Percentiles rank a stretch among this genome's conserved stretches.
Evolutionary conservation across 1,284 basidiomycete genomes (phyloP).

Genomic region (Leccinum fallax): DNA sequence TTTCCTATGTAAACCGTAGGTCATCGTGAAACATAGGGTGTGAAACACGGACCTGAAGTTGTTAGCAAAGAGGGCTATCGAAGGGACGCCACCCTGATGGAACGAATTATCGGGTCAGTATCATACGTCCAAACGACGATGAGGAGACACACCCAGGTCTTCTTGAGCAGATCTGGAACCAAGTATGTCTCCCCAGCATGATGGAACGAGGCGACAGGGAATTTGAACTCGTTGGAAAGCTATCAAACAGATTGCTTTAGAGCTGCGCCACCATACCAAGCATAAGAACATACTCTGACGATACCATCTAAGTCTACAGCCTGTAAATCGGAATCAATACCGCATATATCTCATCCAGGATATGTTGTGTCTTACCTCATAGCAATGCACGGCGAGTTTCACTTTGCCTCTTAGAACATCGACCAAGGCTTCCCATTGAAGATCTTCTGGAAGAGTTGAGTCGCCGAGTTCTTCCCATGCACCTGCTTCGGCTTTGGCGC

Average conservation of each 20-base stretch:
- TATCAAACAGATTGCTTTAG: conserved; percentile 35
- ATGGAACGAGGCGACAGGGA: conserved; percentile 70
- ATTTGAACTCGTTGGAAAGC: conserved; percentile 77
- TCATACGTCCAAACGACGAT: neutral
- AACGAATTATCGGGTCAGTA: conserved; percentile 14
- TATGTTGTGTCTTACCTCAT: conserved; percentile 36
- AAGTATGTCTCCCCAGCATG: conserved; percentile 80
- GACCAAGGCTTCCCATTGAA: conserved; percentile 66
- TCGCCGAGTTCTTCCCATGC: conserved; percentile 48
- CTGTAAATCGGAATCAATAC: conserved; percentile 4
- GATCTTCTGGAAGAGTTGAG: conserved; percentile 54
- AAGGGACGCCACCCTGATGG: conserved; percentile 47
- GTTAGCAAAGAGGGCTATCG: conserved; percentile 71
- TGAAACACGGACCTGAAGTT: conserved; percentile 41
- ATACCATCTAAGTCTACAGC: conserved; percentile 59
- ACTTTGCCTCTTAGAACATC: conserved; percentile 64
- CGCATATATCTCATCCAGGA: too few relatives aligned
- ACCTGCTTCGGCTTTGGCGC: conserved; percentile 44
- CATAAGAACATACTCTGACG: conserved; percentile 41
- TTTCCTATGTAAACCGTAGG: conserved; percentile 40
- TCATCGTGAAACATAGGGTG: neutral
- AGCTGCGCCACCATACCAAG: conserved; percentile 1
- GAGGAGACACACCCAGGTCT: conserved; percentile 47
- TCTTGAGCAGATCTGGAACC: conserved; percentile 69
- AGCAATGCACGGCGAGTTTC: conserved; percentile 58